These are phyloP conservation scores for Penicillium corylophilum DNA, from an alignment of 2,329 filamentous ascomycete genomes.

Conservation along the genomic window DNA sequence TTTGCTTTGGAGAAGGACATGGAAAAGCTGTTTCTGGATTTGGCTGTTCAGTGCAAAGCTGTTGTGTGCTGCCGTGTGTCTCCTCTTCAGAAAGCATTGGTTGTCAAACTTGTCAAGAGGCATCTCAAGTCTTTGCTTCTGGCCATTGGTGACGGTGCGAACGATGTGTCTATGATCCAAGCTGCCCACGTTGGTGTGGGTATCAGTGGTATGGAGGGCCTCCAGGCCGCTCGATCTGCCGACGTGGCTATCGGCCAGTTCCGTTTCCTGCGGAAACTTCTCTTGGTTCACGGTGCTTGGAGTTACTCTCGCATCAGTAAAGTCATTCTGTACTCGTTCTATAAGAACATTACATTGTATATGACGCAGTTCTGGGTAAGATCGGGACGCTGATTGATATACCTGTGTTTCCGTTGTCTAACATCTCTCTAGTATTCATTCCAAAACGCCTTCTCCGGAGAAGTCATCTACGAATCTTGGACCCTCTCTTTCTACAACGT, in stretches of 20 bases:
- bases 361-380: constrained; percentile 99
- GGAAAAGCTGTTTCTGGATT: constrained; percentile 88
- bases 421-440: constrained; percentile 73
- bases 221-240: constrained; percentile 92
- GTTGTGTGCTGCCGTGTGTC: constrained; percentile 97
- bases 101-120: constrained; percentile 97
- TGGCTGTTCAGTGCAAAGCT: constrained; percentile 96
- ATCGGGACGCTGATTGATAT: constrained; percentile 15
- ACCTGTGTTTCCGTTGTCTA: constrained; percentile 6
- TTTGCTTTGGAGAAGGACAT: constrained; percentile 90
- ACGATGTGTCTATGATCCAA: constrained; percentile 99
- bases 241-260: constrained; percentile 97
- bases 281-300: constrained; percentile 95
- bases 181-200: constrained; percentile 96
- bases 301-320: constrained; percentile 96
- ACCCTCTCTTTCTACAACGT: constrained; percentile 99
- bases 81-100: constrained; percentile 91
- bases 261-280: constrained; percentile 86
- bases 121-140: constrained; percentile 88
- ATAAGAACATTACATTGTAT: constrained; percentile 98
- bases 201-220: constrained; percentile 94
- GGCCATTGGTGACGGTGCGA: constrained; percentile 95
- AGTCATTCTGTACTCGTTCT: constrained; percentile 97
- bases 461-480: constrained; percentile 99
- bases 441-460: constrained; percentile 95